phyloP scores from a whole-genome alignment of 2,329 filamentous ascomycete genomes.

The Blumeriella jaapii region DNA sequence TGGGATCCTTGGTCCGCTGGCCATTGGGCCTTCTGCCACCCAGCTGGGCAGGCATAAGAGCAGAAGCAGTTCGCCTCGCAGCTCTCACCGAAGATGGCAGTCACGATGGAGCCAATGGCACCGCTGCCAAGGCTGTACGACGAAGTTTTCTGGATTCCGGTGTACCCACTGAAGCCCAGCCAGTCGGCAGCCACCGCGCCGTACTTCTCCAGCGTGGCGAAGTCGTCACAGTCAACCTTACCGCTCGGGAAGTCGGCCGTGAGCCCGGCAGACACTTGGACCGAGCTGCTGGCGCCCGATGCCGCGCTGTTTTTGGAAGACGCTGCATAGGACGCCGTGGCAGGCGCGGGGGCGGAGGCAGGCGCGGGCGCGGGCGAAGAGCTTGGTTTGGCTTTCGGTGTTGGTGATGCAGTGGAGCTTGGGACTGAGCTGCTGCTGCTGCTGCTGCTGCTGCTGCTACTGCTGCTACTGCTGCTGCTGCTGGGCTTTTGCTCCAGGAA shows the following conservation, averaged over 20 bases:
- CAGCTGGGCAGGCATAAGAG: conserved; percentile 85
- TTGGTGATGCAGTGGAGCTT: conserved; percentile 28
- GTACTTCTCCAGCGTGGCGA: conserved; percentile 59
- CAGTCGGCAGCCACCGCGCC: conserved; percentile 63
- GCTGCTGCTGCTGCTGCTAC: conserved; percentile 14
- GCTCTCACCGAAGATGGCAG: conserved; percentile 45
- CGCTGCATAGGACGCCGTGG: conserved; percentile 9
- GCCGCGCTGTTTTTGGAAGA: conserved; percentile 12
- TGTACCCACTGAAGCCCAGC: conserved; percentile 63
- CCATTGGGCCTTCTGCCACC: conserved; percentile 91
- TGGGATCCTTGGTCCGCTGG: conserved; percentile 64
- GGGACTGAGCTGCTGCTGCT: conserved; percentile 25
- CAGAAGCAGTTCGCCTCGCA: conserved; percentile 62
- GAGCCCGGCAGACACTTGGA: conserved; percentile 37
- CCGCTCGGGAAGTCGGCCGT: conserved; percentile 65
- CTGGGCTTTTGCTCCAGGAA: conserved; percentile 10
- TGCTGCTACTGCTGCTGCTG: conserved; percentile 8
- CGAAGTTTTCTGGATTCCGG: conserved; percentile 59
- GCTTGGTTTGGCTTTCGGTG: conserved; percentile 29
- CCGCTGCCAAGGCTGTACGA: conserved; percentile 37
- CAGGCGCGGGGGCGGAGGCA: conserved; percentile 2
- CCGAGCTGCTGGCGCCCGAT: conserved; percentile 28
- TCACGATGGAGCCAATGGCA: conserved; percentile 54
- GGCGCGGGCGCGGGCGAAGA: conserved; percentile 14
- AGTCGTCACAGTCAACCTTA: conserved; percentile 54